Percentiles rank a stretch among this genome's conserved stretches.
phyloP scores from a whole-genome alignment of 805 yeast species.

The Lipomyces mesembrius region DNA sequence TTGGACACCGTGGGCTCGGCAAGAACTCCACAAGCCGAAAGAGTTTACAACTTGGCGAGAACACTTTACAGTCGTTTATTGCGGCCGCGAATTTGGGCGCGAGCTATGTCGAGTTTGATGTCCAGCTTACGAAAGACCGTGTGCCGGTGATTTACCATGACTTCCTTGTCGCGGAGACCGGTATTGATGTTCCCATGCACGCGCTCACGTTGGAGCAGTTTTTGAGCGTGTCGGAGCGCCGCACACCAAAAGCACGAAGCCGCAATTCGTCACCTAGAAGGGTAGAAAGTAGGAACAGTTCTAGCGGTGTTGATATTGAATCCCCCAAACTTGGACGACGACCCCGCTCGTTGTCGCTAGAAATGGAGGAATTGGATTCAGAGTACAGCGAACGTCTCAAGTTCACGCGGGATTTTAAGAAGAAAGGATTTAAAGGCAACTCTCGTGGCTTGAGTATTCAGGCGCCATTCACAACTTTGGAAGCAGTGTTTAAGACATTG shows the following conservation, averaged over 20 bases:
- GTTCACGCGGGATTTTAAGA: constrained; percentile 85
- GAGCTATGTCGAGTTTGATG: constrained; percentile 95
- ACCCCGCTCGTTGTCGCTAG: constrained; percentile 50
- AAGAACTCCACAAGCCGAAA: constrained; percentile 73
- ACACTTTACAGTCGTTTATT: constrained; percentile 90
- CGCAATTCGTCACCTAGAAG: constrained; percentile 37
- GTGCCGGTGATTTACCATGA: constrained; percentile 96
- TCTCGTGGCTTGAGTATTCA: constrained; percentile 87
- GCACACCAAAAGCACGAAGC: constrained; percentile 33
- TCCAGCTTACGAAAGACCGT: constrained; percentile 87
- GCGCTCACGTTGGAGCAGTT: constrained; percentile 88
- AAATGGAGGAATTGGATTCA: constrained; percentile 46
- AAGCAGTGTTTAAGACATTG: constrained; percentile 77
- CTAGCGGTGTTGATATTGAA: constrained; percentile 1
- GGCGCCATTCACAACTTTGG: constrained; percentile 86
- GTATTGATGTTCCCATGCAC: constrained; percentile 96
- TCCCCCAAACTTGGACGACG: constrained; percentile 37
- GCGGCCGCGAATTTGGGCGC: constrained; percentile 98
- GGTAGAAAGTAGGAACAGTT: constrained; percentile 6
- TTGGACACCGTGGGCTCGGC: constrained; percentile 95
- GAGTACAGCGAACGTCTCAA: constrained; percentile 68
- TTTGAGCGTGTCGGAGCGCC: constrained; percentile 51
- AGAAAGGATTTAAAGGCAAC: constrained; percentile 89
- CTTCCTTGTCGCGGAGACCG: constrained; percentile 91
- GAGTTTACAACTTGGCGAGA: constrained; percentile 91